Evolutionary conservation across 805 yeast genomes (phyloP).

Genomic region (Nakazawaea sp.): DNA sequence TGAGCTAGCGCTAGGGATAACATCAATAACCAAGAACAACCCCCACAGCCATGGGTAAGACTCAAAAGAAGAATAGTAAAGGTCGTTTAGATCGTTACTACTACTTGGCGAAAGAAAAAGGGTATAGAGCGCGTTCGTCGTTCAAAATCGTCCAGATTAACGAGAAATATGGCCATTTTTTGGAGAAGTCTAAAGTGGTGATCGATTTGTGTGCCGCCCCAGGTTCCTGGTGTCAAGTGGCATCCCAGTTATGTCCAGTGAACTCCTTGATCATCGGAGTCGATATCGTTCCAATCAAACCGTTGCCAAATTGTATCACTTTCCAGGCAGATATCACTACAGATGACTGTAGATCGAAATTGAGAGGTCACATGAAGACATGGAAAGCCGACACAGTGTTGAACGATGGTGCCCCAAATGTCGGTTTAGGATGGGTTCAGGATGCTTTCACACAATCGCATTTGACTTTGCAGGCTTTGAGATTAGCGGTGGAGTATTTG

Average conservation of each 20-base stretch:
- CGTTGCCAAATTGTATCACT: slow-evolving; percentile 90
- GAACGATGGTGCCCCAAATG: slow-evolving; percentile 99
- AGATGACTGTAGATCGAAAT: slow-evolving; percentile 91
- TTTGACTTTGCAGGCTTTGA: slow-evolving; percentile 87
- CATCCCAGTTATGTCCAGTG: slow-evolving; percentile 86
- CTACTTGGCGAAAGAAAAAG: slow-evolving; percentile 93
- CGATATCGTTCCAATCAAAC: slow-evolving; percentile 96
- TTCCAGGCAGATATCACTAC: slow-evolving; percentile 97
- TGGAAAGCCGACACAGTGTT: slow-evolving; percentile 98
- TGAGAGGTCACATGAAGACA: slow-evolving; percentile 94
- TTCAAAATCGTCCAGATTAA: slow-evolving; percentile 92
- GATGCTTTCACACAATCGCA: slow-evolving; percentile 99
- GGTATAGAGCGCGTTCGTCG: slow-evolving; percentile 98
- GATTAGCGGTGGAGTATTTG: slow-evolving; percentile 89
- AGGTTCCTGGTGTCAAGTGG: slow-evolving; percentile 99
- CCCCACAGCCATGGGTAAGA: slow-evolving; percentile 95
- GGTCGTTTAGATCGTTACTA: slow-evolving; percentile 99
- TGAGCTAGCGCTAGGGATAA: background rate
- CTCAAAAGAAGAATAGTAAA: slow-evolving; percentile 92
- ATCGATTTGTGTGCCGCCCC: slow-evolving; percentile 99
- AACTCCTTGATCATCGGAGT: slow-evolving; percentile 95
- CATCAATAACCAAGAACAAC: background rate
- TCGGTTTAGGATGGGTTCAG: slow-evolving; percentile 99
- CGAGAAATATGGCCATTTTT: slow-evolving; percentile 92
- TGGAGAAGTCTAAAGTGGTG: slow-evolving; percentile 91